phyloP scores from a whole-genome alignment of 2,329 filamentous ascomycete species.

The Neofusicoccum kwambonambiense region DNA sequence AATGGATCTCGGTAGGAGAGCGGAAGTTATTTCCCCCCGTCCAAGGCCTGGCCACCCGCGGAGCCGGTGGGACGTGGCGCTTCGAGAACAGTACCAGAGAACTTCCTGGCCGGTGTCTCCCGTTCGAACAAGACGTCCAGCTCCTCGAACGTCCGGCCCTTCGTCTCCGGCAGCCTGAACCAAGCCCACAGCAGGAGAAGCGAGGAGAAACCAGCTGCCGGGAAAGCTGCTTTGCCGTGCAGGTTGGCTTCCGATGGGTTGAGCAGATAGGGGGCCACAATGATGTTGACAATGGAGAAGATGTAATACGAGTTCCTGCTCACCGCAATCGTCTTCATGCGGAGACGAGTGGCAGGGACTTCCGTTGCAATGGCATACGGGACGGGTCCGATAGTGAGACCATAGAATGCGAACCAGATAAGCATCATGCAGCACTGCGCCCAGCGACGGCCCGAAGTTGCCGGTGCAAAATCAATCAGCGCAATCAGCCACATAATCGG shows the following conservation, averaged over 20 bases:
- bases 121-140: conserved; percentile 57
- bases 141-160: conserved; percentile 77
- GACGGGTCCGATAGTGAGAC: conserved; percentile 81
- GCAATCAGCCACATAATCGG: conserved; percentile 78
- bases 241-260: conserved; percentile 81
- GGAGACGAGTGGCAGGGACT: conserved; percentile 75
- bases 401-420: conserved; percentile 65
- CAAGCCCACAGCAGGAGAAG: conserved; percentile 75
- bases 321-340: conserved; percentile 87
- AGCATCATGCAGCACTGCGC: conserved; percentile 24
- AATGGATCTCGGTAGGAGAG: conserved; percentile 3
- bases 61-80: neutral
- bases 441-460: neutral
- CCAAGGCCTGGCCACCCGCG: neutral
- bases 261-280: conserved; percentile 84
- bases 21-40: neutral
- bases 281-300: conserved; percentile 74
- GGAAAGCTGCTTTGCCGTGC: conserved; percentile 82
- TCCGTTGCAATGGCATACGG: conserved; percentile 85
- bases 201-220: conserved; percentile 79
- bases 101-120: conserved; percentile 17
- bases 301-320: conserved; percentile 74
- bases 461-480: conserved; percentile 54
- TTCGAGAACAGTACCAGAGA: neutral
- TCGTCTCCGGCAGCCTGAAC: conserved; percentile 77